These are phyloP conservation scores for Diplosphaera chodatii DNA, from an alignment of 139 green algal genomes.

Conservation along the genomic window DNA sequence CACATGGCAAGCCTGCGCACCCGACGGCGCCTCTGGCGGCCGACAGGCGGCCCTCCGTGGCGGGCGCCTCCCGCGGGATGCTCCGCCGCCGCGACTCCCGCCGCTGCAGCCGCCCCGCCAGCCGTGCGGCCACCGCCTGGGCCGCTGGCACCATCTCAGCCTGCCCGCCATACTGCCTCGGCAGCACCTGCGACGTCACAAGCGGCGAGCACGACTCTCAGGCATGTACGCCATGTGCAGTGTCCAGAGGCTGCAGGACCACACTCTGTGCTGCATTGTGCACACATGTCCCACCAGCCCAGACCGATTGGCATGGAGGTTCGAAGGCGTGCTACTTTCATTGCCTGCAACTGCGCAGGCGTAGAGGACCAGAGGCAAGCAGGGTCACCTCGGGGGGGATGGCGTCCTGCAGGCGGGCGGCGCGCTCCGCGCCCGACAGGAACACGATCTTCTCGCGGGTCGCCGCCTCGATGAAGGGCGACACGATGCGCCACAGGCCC, in stretches of 20 bases:
- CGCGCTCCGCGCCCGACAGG: conserved; percentile 13
- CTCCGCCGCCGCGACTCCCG: neutral
- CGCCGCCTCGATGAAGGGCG: conserved; percentile 47
- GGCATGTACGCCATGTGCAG: too few species aligned
- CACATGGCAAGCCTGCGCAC: too few species aligned
- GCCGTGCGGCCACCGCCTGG: conserved; percentile 11
- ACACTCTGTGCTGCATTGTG: too few species aligned
- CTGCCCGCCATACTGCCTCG: conserved; percentile 40
- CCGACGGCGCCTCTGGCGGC: too few species aligned
- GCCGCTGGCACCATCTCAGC: conserved; percentile 35
- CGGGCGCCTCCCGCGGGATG: too few species aligned
- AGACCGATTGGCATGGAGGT: too few species aligned
- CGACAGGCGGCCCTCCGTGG: neutral
- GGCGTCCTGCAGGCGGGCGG: conserved; percentile 11
- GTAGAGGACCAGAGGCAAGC: too few species aligned
- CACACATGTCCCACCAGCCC: too few species aligned
- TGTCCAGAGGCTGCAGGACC: too few species aligned
- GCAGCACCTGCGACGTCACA: conserved; percentile 39
- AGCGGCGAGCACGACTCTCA: too few species aligned
- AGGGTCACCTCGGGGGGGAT: conserved; percentile 25
- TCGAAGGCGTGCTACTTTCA: too few species aligned
- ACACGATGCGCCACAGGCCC: conserved; percentile 48
- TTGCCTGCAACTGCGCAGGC: too few species aligned
- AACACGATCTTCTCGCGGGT: conserved; percentile 61
- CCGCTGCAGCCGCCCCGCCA: neutral